Conservation (phyloP, 352 stramenopile species). For the Achlya hypogyna region DNA sequence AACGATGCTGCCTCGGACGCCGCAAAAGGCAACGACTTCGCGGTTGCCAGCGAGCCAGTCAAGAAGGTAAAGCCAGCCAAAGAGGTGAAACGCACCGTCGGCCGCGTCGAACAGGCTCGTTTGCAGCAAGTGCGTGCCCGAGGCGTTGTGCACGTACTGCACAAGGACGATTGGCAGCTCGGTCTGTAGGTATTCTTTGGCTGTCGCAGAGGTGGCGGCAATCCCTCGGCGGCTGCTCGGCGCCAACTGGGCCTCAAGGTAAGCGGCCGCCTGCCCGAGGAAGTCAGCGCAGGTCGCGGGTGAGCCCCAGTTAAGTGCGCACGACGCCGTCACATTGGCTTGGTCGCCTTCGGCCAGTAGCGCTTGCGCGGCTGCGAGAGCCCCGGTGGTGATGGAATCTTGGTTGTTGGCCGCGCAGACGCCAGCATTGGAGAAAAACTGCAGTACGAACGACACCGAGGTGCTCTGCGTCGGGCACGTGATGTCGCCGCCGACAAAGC, state of each 20-base stretch:
- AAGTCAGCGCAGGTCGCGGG: not conserved
- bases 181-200: too few relatives aligned
- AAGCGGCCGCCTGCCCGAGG: not conserved
- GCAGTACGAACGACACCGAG: not conserved
- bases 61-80: not conserved
- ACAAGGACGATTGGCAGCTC: not conserved
- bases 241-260: too few relatives aligned
- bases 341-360: not conserved
- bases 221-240: too few relatives aligned
- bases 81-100: not conserved
- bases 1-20: not conserved
- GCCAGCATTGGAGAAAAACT: not conserved
- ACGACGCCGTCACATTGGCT: not conserved
- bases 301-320: not conserved
- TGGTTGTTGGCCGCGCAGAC: not conserved
- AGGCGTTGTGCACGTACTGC: not conserved
- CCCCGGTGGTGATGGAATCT: not conserved
- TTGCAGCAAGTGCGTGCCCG: not conserved
- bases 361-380: not conserved
- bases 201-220: too few relatives aligned
- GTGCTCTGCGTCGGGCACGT: not conserved
- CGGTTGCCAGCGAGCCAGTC: not conserved
- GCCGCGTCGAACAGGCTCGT: not conserved
- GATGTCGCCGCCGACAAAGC: conserved; percentile 6
- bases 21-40: not conserved